phyloP scores from a whole-genome alignment of 192 early-diverging fungal species.

The Rhizophagus sp. region DNA sequence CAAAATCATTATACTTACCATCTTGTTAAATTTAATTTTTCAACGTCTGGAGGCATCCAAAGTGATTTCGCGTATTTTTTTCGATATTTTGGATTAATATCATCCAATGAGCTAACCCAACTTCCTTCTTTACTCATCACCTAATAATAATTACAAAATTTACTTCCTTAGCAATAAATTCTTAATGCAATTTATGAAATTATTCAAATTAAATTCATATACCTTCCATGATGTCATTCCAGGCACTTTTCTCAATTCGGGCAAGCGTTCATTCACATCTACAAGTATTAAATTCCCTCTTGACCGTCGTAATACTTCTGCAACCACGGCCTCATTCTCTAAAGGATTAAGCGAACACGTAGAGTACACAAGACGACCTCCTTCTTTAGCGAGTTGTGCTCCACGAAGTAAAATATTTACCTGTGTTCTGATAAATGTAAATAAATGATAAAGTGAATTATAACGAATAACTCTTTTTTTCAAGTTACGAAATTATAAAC shows the following conservation, averaged over 20 bases:
- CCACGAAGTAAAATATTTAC: conserved; percentile 86
- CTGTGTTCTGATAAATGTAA: conserved; percentile 58
- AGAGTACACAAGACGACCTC: conserved; percentile 94
- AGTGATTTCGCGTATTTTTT: conserved; percentile 56
- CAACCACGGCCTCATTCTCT: conserved; percentile 97
- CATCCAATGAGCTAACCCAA: conserved; percentile 51
- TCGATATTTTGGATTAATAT: conserved; percentile 41
- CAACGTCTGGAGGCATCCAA: conserved; percentile 64
- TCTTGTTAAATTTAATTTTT: conserved; percentile 64
- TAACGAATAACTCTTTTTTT: neutral
- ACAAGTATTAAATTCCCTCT: conserved; percentile 77
- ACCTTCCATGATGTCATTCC: conserved; percentile 90
- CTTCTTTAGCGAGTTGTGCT: conserved; percentile 83
- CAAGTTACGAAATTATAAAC: conserved; percentile 14
- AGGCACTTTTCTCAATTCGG: conserved; percentile 74
- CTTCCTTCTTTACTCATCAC: conserved; percentile 73
- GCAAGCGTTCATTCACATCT: conserved; percentile 84
- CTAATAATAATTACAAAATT: conserved; percentile 12
- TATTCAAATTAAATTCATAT: neutral
- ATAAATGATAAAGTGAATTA: neutral
- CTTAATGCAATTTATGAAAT: no score
- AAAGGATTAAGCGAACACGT: conserved; percentile 99
- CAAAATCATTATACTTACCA: conserved; percentile 48
- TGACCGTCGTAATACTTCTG: conserved; percentile 67
- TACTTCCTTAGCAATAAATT: no score